Percentiles rank a stretch among this genome's conserved stretches.
Conservation (phyloP, 2,329 filamentous ascomycete genomes). For the Penicillium concentricum region DNA sequence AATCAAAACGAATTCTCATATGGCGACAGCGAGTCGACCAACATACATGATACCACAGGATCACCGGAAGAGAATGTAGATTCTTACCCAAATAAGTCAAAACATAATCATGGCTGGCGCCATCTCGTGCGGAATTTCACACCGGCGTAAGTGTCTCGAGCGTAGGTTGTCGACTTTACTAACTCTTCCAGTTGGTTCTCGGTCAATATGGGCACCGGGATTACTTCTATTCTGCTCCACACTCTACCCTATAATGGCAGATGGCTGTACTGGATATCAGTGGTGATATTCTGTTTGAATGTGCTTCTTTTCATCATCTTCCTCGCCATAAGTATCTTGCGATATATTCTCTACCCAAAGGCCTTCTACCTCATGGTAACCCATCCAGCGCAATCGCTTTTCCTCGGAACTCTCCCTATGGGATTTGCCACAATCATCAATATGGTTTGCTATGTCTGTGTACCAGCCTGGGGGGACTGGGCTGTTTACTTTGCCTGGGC, state of each 20-base stretch:
- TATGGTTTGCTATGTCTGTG: background rate
- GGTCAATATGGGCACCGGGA: background rate
- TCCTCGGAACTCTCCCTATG: background rate
- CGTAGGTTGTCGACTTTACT: background rate
- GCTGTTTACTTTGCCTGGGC: background rate
- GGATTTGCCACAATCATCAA: background rate
- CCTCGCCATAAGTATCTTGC: background rate
- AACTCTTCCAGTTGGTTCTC: background rate
- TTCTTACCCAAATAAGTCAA: background rate
- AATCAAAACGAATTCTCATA: background rate
- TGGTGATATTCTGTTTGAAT: background rate
- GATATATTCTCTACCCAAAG: background rate
- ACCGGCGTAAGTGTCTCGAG: background rate
- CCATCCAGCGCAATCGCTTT: background rate
- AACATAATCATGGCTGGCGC: background rate
- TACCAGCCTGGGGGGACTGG: background rate
- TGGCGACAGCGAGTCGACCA: background rate
- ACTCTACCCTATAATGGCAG: background rate
- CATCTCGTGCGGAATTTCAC: background rate
- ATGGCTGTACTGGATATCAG: background rate
- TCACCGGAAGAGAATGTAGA: background rate
- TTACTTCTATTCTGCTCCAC: background rate
- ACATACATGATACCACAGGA: background rate
- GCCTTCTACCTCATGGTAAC: background rate
- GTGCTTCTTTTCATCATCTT: background rate